phyloP scores from a whole-genome alignment of 257 asterid species.

The Solanum rostratum region DNA sequence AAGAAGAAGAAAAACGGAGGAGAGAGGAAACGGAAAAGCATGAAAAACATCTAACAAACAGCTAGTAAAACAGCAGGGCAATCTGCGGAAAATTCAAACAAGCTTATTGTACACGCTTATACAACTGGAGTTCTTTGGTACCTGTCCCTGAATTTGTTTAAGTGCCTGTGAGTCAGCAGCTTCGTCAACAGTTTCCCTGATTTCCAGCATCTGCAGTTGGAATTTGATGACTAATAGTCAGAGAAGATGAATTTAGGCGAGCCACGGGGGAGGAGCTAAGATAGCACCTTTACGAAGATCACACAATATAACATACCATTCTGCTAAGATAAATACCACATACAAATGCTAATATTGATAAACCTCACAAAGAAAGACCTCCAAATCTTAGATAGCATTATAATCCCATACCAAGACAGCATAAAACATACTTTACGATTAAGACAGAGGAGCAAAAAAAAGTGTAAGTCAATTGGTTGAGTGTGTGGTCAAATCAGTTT shows the following conservation, averaged over 20 bases:
- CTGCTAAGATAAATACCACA: neutral
- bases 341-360: neutral
- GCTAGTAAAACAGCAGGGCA: neutral
- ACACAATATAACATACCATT: neutral
- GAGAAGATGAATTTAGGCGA: neutral
- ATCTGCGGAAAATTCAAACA: neutral
- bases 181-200: slow-evolving; percentile 88
- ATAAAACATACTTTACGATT: neutral
- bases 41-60: neutral
- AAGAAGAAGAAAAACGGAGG: neutral
- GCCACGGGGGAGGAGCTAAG: neutral
- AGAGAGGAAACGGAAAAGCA: neutral
- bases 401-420: neutral
- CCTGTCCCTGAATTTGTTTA: slow-evolving; percentile 64
- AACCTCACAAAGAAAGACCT: neutral
- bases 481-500: neutral
- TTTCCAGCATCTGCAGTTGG: slow-evolving; percentile 64
- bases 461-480: neutral
- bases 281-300: neutral
- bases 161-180: slow-evolving; percentile 46
- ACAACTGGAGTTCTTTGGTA: neutral
- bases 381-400: neutral
- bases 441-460: neutral
- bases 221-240: neutral
- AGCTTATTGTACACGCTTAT: neutral